Conservation (phyloP, 2,329 filamentous ascomycete genomes). For the Microdochium bolleyi region DNA sequence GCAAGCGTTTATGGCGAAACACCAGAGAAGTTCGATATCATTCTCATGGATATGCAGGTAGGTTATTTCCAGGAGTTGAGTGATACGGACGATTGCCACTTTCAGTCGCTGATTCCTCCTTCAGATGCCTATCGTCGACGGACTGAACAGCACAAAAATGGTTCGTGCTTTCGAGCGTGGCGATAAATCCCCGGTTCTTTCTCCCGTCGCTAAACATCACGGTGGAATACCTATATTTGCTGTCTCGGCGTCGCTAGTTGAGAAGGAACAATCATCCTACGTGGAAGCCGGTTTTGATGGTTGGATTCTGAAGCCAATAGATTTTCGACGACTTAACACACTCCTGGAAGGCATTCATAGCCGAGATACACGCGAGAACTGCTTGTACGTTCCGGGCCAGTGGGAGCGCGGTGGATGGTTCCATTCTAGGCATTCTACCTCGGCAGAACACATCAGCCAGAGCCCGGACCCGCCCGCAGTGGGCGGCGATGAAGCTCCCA, state of each 20-base stretch:
- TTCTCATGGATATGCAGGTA: slow-evolving; percentile 92
- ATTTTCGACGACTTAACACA: slow-evolving; percentile 65
- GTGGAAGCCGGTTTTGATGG: slow-evolving; percentile 77
- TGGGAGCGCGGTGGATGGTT: slow-evolving; percentile 94
- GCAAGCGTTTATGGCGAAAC: slow-evolving; percentile 60
- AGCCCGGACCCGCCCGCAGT: neutral
- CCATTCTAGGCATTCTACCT: neutral
- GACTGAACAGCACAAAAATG: slow-evolving; percentile 72
- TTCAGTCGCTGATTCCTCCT: slow-evolving; percentile 1
- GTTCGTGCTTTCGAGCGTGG: slow-evolving; percentile 66
- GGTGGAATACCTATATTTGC: slow-evolving; percentile 74
- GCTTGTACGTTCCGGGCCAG: slow-evolving; percentile 60
- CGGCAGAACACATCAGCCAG: neutral
- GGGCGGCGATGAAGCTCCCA: neutral
- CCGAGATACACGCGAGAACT: slow-evolving; percentile 45
- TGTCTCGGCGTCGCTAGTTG: slow-evolving; percentile 74
- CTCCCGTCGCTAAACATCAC: slow-evolving; percentile 49
- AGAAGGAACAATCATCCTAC: slow-evolving; percentile 61
- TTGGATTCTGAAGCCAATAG: slow-evolving; percentile 84
- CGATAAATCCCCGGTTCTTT: slow-evolving; percentile 38
- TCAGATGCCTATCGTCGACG: slow-evolving; percentile 90
- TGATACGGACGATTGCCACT: neutral
- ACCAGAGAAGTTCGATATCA: slow-evolving; percentile 59
- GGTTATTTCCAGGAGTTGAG: slow-evolving; percentile 18
- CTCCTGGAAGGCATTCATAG: slow-evolving; percentile 65